Conservation (phyloP, 129 eudicot species). For the Gnaphalium uliginosum region DNA sequence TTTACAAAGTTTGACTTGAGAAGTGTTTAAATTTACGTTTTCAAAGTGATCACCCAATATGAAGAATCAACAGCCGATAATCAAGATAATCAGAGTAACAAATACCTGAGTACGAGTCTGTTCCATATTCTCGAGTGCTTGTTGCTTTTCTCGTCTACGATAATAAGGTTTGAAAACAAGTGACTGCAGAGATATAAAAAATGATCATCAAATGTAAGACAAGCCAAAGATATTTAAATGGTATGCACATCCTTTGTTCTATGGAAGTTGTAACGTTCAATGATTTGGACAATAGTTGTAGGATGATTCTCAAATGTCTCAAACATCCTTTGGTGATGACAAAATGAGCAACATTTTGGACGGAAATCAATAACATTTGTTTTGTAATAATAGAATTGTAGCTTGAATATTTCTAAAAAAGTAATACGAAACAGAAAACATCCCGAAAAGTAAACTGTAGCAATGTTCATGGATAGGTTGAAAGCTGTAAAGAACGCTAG, state of each 20-base stretch:
- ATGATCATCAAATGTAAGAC: conserved; percentile 1
- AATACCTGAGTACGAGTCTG: conserved; percentile 77
- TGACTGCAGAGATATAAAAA: conserved; percentile 48
- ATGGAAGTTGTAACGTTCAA: neutral
- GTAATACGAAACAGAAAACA: neutral
- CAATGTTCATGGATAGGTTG: neutral
- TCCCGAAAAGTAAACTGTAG: neutral
- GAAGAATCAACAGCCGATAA: neutral
- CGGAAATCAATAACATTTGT: neutral
- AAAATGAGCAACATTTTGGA: neutral
- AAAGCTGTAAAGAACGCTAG: neutral
- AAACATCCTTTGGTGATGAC: neutral
- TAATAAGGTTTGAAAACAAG: conserved; percentile 73
- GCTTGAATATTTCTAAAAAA: neutral
- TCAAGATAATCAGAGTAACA: neutral
- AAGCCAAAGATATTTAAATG: conserved; percentile 11
- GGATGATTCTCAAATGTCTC: neutral
- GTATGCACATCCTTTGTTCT: neutral
- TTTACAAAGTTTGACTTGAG: neutral
- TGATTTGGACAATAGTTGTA: neutral
- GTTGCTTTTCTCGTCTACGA: conserved; percentile 76
- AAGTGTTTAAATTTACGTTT: neutral
- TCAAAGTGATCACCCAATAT: neutral
- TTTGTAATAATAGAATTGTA: neutral
- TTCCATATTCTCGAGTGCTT: conserved; percentile 66